Percentiles rank a stretch among this genome's conserved stretches.
phyloP scores from a whole-genome alignment of 2,329 filamentous ascomycete genomes.

The Aureobasidium pullulans region DNA sequence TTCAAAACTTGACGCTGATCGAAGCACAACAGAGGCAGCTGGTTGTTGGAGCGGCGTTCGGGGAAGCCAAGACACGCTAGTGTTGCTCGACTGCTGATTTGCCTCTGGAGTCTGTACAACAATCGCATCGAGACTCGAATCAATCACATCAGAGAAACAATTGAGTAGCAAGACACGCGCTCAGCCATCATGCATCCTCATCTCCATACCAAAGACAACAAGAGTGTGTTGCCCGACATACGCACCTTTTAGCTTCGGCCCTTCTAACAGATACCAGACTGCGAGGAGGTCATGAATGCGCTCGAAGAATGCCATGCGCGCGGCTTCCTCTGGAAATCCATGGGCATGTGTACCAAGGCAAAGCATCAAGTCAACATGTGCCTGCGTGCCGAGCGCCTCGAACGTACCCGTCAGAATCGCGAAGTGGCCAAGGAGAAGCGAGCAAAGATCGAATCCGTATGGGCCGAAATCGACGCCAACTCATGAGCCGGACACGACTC shows the following conservation, averaged over 20 bases:
- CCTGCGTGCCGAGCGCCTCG: slow-evolving; percentile 69
- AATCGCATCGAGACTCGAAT: background rate
- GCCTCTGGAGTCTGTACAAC: background rate
- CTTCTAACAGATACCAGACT: slow-evolving; percentile 52
- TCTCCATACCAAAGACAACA: slow-evolving; percentile 85
- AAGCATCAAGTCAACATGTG: slow-evolving; percentile 83
- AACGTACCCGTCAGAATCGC: slow-evolving; percentile 71
- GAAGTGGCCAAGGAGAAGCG: slow-evolving; percentile 62
- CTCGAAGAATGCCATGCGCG: slow-evolving; percentile 92
- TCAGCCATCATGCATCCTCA: slow-evolving; percentile 78
- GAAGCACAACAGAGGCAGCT: background rate
- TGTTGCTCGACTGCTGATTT: slow-evolving; percentile 1
- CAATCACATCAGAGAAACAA: slow-evolving; percentile 11
- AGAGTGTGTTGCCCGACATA: slow-evolving; percentile 51
- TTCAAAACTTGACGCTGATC: background rate
- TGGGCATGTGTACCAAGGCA: slow-evolving; percentile 81
- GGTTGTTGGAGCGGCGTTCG: slow-evolving; percentile 3
- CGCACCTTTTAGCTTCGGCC: background rate
- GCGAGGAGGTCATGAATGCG: slow-evolving; percentile 86
- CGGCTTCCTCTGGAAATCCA: slow-evolving; percentile 85
- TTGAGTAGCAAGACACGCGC: background rate
- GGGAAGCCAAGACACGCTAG: slow-evolving; percentile 11
- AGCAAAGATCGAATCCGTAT: slow-evolving; percentile 66
- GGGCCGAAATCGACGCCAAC: slow-evolving; percentile 70
- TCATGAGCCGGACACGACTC: slow-evolving; percentile 38